phyloP scores from a whole-genome alignment of 192 early-diverging fungal species.

The Lobosporangium transversale region DNA sequence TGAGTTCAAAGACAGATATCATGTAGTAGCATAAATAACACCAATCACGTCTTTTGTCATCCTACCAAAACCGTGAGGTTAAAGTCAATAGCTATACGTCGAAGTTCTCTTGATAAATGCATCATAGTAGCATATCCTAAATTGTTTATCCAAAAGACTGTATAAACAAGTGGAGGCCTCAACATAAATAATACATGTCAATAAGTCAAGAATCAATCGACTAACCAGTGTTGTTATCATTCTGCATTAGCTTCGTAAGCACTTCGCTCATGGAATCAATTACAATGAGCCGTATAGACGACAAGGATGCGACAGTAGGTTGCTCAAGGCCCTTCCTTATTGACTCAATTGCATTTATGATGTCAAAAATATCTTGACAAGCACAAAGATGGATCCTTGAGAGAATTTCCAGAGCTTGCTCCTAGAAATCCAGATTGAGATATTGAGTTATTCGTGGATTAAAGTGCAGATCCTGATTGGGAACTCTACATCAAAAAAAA shows the following conservation, averaged over 20 bases:
- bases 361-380: constrained; percentile 33
- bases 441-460: not conserved
- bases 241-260: constrained; percentile 9
- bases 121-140: constrained; percentile 49
- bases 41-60: too few species aligned
- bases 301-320: too few species aligned
- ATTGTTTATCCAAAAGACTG: too few species aligned
- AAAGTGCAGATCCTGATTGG: too few species aligned
- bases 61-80: constrained; percentile 15
- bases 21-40: not conserved
- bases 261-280: constrained; percentile 19
- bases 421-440: too few species aligned
- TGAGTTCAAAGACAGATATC: too few species aligned
- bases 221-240: constrained; percentile 18
- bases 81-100: constrained; percentile 21
- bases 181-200: too few species aligned
- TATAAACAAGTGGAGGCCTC: not conserved
- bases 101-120: constrained; percentile 24
- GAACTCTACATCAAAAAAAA: too few species aligned
- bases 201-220: too few species aligned
- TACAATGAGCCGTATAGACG: constrained; percentile 5
- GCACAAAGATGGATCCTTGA: constrained; percentile 26
- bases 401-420: not conserved
- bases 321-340: not conserved
- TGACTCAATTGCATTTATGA: constrained; percentile 10